Evolutionary conservation across 176 grass and related monocot species (phyloP), one percentile per base, ranked within the genome.

Genomic region (Chrysopogon serrulatus): DNA sequence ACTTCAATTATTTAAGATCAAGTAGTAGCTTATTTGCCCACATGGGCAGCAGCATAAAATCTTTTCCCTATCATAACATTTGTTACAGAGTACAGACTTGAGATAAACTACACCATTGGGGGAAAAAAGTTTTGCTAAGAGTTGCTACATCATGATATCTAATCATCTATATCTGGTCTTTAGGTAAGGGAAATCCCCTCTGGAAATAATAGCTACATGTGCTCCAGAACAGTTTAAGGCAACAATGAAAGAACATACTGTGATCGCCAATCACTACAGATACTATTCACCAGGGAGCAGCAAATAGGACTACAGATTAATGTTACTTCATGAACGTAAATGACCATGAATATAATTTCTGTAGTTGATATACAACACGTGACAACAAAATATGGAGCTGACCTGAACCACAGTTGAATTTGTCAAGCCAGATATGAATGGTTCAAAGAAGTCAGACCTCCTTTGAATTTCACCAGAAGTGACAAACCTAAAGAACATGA

Each of bases 401-500:
- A 99, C 96, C 96, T 99, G 83, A 86, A 28, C 68, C 28, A 99
- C 87, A 41, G 87, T 87, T 6, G 78, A 87, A 85, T 87, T 84
- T 87, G 87, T 88, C 82, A 95, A 84, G 44, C 89, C 96, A 60
- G 87, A 82, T 82, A 99, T 85, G 82, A 96, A 99, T 84, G 96
- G 96, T 71, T 92, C 87, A 75, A 96, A 99, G 84, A 96, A 99
- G 32, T 99, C 93, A 35, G 93, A 81, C 77, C 93, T 90, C 60
- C 82, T 94, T 82, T 94, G 93, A 80, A 99, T 91, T 84, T 91
- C 91, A 79, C 93, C 91, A 70, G 96, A 93, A 77, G 93, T 92
- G 47, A 94, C 86, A 91, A 99, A 99, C 92, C 93, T 94, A 73
- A 99, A 96, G 85, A 99, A 99, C 96, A 99, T 99, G 62, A 99